Evolutionary conservation across 2,329 filamentous ascomycete genomes (phyloP).

Genomic region (Dactylellina cionopaga): DNA sequence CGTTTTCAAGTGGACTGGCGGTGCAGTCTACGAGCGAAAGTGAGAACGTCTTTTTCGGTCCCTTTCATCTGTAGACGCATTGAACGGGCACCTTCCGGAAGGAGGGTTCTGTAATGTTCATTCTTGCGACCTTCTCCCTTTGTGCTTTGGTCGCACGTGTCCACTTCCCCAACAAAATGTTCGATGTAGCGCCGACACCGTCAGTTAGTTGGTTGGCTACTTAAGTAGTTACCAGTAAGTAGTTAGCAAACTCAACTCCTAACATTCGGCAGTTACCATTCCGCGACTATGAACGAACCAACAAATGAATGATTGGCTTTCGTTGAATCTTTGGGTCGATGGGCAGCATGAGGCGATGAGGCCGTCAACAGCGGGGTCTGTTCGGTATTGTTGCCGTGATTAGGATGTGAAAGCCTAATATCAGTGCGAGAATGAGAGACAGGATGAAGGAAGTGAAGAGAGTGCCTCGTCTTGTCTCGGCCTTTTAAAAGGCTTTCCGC

Average conservation of each 20-base stretch:
- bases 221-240: too few species aligned
- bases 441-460: not conserved
- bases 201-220: constrained; percentile 19
- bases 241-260: too few species aligned
- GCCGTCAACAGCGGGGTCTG: too few species aligned
- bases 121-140: not conserved
- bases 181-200: not conserved
- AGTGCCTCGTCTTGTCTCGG: constrained; percentile 9
- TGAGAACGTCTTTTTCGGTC: too few species aligned
- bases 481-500: too few species aligned
- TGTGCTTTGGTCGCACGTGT: constrained; percentile 18
- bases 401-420: constrained; percentile 4
- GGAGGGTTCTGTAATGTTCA: not conserved
- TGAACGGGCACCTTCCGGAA: constrained; percentile 6
- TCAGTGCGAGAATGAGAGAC: constrained; percentile 1
- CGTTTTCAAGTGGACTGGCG: too few species aligned
- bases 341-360: constrained; percentile 5
- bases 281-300: too few species aligned
- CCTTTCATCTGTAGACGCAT: not conserved
- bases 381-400: too few species aligned
- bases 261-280: too few species aligned
- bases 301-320: not conserved
- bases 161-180: not conserved
- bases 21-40: too few species aligned
- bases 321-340: not conserved